Percentiles rank a stretch among this genome's conserved stretches.
Conservation (phyloP, 2,329 filamentous ascomycete genomes). For the Fusarium gaditjirri region DNA sequence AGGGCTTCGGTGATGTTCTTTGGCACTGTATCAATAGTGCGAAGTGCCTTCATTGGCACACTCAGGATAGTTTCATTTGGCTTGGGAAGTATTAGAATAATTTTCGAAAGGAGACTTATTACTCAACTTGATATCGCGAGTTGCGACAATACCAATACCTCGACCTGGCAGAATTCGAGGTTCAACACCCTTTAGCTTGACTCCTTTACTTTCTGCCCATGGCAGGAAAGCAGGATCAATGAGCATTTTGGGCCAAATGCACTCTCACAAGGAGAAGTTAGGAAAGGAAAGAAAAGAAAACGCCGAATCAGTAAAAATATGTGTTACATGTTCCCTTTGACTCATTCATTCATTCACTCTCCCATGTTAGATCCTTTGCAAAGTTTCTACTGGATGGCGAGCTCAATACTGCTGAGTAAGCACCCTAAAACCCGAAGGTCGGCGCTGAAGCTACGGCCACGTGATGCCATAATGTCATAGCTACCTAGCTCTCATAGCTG, state of each 20-base stretch:
- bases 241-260: constrained; percentile 21
- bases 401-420: constrained; percentile 25
- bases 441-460: constrained; percentile 9
- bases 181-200: constrained; percentile 65
- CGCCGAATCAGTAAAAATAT: neutral
- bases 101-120: neutral
- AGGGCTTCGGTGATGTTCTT: constrained; percentile 63
- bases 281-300: no score
- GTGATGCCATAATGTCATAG: constrained; percentile 35
- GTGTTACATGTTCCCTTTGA: neutral
- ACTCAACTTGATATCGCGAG: constrained; percentile 70
- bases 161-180: constrained; percentile 75
- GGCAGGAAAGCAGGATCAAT: constrained; percentile 58
- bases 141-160: constrained; percentile 82
- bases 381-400: constrained; percentile 32
- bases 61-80: constrained; percentile 68
- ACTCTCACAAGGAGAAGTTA: neutral
- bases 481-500: constrained; percentile 17
- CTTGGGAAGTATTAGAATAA: constrained; percentile 40
- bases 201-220: constrained; percentile 68
- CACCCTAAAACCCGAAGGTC: neutral
- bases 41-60: constrained; percentile 72
- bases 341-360: constrained; percentile 23
- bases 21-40: constrained; percentile 71
- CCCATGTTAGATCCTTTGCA: neutral